Conservation (phyloP, 164 flowering plant genomes). For the Santalum album region DNA sequence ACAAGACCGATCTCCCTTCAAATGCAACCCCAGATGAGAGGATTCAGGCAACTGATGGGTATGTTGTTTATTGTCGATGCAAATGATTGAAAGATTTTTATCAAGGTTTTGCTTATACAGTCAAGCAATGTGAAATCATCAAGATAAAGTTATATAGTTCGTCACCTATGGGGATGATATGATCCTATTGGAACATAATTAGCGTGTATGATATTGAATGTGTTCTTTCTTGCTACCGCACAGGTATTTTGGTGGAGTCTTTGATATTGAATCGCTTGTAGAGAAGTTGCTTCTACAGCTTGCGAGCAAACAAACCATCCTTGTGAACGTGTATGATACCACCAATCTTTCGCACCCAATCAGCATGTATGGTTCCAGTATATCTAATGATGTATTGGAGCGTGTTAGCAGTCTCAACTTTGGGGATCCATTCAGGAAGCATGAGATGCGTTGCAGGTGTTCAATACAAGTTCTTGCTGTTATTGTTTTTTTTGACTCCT, state of each 20-base stretch:
- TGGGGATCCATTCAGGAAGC: constrained; percentile 89
- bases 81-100: background rate
- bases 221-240: background rate
- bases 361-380: constrained; percentile 78
- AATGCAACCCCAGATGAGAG: constrained; percentile 77
- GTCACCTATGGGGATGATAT: no score
- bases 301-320: constrained; percentile 85
- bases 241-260: constrained; percentile 94
- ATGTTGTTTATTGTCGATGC: constrained; percentile 9
- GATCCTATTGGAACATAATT: no score
- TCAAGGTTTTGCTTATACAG: background rate
- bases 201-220: no score
- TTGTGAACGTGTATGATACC: constrained; percentile 84
- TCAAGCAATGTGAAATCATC: no score
- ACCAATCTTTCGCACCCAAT: constrained; percentile 64
- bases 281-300: constrained; percentile 92
- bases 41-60: constrained; percentile 80
- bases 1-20: constrained; percentile 65
- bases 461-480: background rate
- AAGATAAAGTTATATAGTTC: no score
- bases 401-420: constrained; percentile 64
- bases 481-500: background rate
- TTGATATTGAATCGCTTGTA: constrained; percentile 83
- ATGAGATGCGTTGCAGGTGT: constrained; percentile 98
- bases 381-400: constrained; percentile 31